Evolutionary conservation across 495 filamentous ascomycete species (phyloP), one percentile per base, ranked within the genome.

Genomic region (Neurospora sp.): DNA sequence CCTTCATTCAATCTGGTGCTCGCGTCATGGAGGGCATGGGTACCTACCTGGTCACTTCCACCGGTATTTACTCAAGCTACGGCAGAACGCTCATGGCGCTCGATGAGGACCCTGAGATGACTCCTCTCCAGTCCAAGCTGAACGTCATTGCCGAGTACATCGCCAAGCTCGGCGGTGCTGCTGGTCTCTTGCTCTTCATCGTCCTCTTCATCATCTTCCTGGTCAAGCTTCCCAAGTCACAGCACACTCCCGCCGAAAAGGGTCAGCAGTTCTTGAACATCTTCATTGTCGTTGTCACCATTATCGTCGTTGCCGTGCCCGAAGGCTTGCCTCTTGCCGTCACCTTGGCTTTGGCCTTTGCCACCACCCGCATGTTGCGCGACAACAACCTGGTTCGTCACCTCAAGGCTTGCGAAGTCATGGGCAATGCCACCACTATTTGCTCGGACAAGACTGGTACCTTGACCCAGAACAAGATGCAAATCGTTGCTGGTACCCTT

Each of bases 401-500:
- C 71, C 85, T 98, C 46, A 91, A 93, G 76, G 94, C 95, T 61
- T 98, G 95, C 80, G 95, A 98, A 80, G 96, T 95, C n/a, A 98
- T 98, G 95, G 95, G 95, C 31, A 97, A 97, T 81, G 95, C 95
- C 5, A 97, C 94, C 0, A 95, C 93, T 2, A 93, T 98, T 69
- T 98, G 95, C 82, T 97, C 94, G 4, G 95, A 98, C 83, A 98
- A 98, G 80, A 98, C 95, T 0, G 95, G 95, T 71, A 98, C 95
- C 3, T 84, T 98, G n/a, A 96, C 93, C 0, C 90, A 94, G 80
- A 97, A 97, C 77, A 93, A 93, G 83, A 97, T 97, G 94, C 90
- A 88, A 41, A 91, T 94, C 10, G 93, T 96, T 71, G 89, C 92
- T 37, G 94, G 89, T 4, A 93, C 92, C 8, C 74, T 96, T 38